A percentile compares a stretch with the other conserved stretches of the same genome.
Conservation (phyloP, 371 early-diverging fungal genomes). For the Ordospora colligata region DNA sequence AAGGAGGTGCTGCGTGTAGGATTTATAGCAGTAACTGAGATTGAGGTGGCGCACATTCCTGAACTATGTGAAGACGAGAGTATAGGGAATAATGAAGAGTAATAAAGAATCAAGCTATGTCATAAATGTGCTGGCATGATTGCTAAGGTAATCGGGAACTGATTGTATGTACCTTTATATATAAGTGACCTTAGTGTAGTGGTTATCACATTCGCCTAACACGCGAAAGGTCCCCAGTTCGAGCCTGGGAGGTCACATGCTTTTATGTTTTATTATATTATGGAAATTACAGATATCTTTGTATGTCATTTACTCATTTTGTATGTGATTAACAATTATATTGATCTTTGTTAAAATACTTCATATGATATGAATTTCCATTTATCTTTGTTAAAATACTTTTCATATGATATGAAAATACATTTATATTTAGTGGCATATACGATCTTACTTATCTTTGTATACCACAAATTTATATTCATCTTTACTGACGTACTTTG, state of each 20-base stretch:
- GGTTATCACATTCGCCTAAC: constrained; percentile 81
- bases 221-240: constrained; percentile 75
- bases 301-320: no score
- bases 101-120: neutral
- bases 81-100: neutral
- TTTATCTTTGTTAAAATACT: no score
- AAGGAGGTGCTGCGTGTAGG: neutral
- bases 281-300: neutral
- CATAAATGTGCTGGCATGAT: neutral
- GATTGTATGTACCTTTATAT: neutral
- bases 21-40: neutral
- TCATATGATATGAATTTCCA: no score
- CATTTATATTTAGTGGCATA: no score
- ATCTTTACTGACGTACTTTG: no score
- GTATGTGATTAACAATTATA: no score
- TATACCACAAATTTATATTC: no score
- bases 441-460: no score
- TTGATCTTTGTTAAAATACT: no score
- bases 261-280: constrained; percentile 12
- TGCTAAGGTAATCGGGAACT: neutral
- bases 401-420: no score
- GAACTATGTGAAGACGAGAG: neutral
- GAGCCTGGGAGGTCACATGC: constrained; percentile 65
- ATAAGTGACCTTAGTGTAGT: constrained; percentile 74
- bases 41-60: neutral